Evolutionary conservation across 768 basidiomycete genomes (phyloP).

Genomic region (Tephrocybe sp.): DNA sequence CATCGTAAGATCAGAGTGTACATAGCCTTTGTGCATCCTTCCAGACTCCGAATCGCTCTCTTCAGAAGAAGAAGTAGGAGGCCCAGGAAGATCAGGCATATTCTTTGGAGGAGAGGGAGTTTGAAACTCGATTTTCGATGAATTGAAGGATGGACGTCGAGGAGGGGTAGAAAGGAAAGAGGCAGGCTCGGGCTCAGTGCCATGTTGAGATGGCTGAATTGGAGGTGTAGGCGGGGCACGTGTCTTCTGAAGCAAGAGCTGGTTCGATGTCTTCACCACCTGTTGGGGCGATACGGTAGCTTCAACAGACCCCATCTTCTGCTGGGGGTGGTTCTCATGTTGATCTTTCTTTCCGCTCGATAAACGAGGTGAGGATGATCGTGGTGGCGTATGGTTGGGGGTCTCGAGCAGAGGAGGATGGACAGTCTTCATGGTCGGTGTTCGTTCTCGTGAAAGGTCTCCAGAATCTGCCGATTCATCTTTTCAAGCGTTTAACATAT

Average conservation of each 20-base stretch:
- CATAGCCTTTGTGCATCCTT: constrained; percentile 12
- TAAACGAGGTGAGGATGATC: constrained; percentile 8
- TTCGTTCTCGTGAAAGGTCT: constrained; percentile 20
- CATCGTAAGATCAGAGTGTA: constrained; percentile 23
- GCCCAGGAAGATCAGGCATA: constrained; percentile 65
- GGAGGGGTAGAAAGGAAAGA: constrained; percentile 45
- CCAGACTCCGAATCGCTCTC: constrained; percentile 26
- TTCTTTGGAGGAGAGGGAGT: constrained; percentile 63
- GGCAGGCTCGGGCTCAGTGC: constrained; percentile 10
- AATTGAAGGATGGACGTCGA: constrained; percentile 36
- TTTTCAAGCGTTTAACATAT: background rate
- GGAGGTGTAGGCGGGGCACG: constrained; percentile 33
- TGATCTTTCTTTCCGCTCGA: background rate
- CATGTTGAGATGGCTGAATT: constrained; percentile 12
- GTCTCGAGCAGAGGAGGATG: constrained; percentile 10
- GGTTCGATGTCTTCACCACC: background rate
- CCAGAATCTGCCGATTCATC: constrained; percentile 6
- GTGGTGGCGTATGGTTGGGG: constrained; percentile 11
- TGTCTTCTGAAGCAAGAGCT: constrained; percentile 8
- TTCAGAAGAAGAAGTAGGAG: constrained; percentile 58
- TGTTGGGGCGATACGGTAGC: background rate
- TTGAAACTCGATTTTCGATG: constrained; percentile 47
- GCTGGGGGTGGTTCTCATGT: constrained; percentile 18
- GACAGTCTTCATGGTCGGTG: constrained; percentile 20
- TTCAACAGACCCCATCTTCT: background rate